Conservation (phyloP, 1,139 yeast genomes). For the Zygosaccharomyces pseudobailii region DNA sequence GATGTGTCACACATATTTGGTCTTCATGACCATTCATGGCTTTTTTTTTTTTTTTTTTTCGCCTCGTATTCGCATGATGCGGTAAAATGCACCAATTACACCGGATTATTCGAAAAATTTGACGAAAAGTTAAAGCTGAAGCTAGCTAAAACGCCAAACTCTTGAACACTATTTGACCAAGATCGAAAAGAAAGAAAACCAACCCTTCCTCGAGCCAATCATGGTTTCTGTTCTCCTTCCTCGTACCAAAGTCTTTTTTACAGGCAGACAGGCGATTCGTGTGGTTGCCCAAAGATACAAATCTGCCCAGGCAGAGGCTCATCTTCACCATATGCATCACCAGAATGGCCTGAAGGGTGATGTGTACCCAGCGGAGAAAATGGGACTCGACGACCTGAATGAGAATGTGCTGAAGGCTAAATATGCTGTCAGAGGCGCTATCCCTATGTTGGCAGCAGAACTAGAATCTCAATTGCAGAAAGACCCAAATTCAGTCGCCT, state of each 20-base stretch:
- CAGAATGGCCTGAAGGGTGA: slow-evolving; percentile 6
- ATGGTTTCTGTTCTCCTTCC: slow-evolving; percentile 1
- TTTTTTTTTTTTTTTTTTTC: background rate
- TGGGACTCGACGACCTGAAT: slow-evolving; percentile 54
- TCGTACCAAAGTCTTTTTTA: slow-evolving; percentile 1
- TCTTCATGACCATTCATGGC: background rate
- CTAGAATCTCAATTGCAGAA: slow-evolving; percentile 50
- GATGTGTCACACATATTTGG: background rate
- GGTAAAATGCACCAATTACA: background rate
- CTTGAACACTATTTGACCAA: background rate
- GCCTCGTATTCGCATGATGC: background rate
- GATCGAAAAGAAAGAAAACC: background rate
- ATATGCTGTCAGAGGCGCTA: slow-evolving; percentile 91
- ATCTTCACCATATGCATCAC: slow-evolving; percentile 7
- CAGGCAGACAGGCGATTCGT: slow-evolving; percentile 1
- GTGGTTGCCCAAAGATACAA: slow-evolving; percentile 1
- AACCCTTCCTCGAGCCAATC: background rate
- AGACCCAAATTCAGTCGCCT: slow-evolving; percentile 65
- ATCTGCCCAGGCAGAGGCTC: slow-evolving; percentile 2
- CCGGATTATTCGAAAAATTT: background rate
- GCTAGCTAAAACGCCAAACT: background rate
- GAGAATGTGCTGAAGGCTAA: slow-evolving; percentile 75
- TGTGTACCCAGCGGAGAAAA: slow-evolving; percentile 32
- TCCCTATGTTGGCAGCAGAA: slow-evolving; percentile 92
- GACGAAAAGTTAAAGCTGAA: background rate